Base-by-base conservation (phyloP, 192 early-diverging fungal genomes). In the Coemansia sp. region DNA sequence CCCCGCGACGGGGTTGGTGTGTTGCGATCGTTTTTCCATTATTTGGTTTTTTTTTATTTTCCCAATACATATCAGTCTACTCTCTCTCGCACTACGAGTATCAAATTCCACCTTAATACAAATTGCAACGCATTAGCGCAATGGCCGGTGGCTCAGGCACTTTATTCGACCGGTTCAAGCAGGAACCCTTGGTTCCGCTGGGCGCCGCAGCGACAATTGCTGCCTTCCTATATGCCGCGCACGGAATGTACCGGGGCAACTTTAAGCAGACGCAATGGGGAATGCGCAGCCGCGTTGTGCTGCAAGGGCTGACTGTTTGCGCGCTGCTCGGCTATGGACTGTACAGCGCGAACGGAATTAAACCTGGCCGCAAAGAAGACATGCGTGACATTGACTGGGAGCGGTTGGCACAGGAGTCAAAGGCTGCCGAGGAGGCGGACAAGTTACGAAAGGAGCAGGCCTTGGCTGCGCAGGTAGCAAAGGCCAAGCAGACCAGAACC, bases 301-400 rank as follows among this genome's bases (percentile, higher is more conserved):
- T 72, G 61, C 75, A 77, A 41, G 75, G 75, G 0, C 62, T 77
- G n/a, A 77, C 75, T 0, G 56, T 77, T 3, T 61, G 55, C 4
- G 68, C 75, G 2, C 53, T 77, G 18, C 37, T 67, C 2, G 64
- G 69, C 40, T 77, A 77, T 15, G 60, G 65, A 1, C 17, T 72
- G 57, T 63, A 50, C 22, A 39, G 32, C 24, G 26, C 48, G 6
- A 53, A 42, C 15, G 52, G 33, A 5, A 9, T 12, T 12, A 44
- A 38, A 0, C 40, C 26, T n/a, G 15, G 18, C 7, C 60, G 56
- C 26, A 53, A 48, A 27, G 52, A 53, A 8, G 60, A 76, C 53
- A 44, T 67, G 27, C 68, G 74, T 35, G 56, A 32, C 17, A 68
- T 77, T 32, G 60, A 77, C 65, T 77, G 75, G 75, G 75, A 77